These are phyloP conservation scores for Viscum album DNA, from an alignment of 177 flowering plant species.

Conservation along the genomic window DNA sequence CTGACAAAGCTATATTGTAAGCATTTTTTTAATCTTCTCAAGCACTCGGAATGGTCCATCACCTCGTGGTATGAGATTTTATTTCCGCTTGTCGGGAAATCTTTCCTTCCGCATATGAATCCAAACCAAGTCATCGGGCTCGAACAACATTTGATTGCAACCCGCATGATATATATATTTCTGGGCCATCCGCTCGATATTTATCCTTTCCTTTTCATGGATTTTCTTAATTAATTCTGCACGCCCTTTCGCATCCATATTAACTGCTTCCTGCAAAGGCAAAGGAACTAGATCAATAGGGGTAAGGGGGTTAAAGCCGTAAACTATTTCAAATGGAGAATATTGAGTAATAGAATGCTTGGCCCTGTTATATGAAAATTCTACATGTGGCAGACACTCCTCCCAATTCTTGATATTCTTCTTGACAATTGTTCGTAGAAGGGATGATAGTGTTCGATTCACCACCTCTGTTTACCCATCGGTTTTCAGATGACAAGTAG, in stretches of 20 bases:
- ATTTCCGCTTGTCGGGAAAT: not conserved
- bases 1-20: not conserved
- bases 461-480: not conserved
- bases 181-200: not conserved
- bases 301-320: not conserved
- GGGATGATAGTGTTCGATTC: not conserved
- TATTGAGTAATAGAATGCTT: too few species aligned
- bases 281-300: not conserved
- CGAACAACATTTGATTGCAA: too few species aligned
- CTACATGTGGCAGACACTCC: not conserved
- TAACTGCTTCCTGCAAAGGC: not conserved
- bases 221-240: not conserved
- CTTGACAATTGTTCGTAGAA: not conserved
- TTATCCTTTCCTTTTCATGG: not conserved
- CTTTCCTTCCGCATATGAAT: not conserved
- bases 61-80: not conserved
- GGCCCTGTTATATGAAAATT: too few species aligned
- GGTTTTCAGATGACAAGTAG: not conserved
- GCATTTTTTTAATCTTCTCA: not conserved
- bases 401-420: not conserved
- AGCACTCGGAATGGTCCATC: not conserved
- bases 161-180: not conserved
- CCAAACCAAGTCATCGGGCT: not conserved
- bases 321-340: not conserved
- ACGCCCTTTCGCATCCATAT: not conserved